Percentiles rank a stretch among this genome's conserved stretches.
Conservation (phyloP, 176 grass and related monocot species). For the Melocanna baccifera region DNA sequence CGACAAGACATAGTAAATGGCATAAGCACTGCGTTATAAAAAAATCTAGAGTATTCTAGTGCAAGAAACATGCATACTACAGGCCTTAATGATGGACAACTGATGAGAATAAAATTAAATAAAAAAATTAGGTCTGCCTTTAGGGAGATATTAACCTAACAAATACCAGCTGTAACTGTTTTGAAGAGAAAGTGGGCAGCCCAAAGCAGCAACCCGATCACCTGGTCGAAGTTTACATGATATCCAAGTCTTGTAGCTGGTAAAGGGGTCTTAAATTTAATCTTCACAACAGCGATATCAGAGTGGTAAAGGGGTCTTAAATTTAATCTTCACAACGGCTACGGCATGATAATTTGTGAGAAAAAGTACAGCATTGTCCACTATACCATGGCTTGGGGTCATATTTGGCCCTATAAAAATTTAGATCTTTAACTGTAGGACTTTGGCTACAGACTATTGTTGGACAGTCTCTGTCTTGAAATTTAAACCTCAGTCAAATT, state of each 20-base stretch:
- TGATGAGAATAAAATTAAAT: slow-evolving; percentile 14
- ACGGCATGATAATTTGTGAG: not conserved
- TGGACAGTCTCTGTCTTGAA: not conserved
- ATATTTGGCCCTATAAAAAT: slow-evolving; percentile 7
- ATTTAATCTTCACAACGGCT: slow-evolving; percentile 82
- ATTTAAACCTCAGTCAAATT: not conserved
- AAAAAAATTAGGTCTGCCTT: slow-evolving; percentile 25
- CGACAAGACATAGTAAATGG: too few relatives aligned
- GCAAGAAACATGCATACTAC: too few relatives aligned
- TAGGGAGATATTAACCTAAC: slow-evolving; percentile 60
- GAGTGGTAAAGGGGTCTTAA: slow-evolving; percentile 66
- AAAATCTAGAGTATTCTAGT: too few relatives aligned
- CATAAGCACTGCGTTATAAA: too few relatives aligned
- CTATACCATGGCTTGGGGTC: not conserved
- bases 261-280: slow-evolving; percentile 70
- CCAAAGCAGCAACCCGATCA: slow-evolving; percentile 80
- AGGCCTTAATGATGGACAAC: not conserved
- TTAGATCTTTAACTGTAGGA: not conserved
- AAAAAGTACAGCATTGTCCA: not conserved
- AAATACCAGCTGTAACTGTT: slow-evolving; percentile 94
- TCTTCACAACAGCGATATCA: slow-evolving; percentile 85
- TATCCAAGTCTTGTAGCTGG: slow-evolving; percentile 66
- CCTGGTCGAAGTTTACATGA: slow-evolving; percentile 64
- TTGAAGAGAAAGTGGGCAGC: slow-evolving; percentile 72
- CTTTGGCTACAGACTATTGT: not conserved